Conservation (phyloP, 345 rosid species). For the Salix caprea region DNA sequence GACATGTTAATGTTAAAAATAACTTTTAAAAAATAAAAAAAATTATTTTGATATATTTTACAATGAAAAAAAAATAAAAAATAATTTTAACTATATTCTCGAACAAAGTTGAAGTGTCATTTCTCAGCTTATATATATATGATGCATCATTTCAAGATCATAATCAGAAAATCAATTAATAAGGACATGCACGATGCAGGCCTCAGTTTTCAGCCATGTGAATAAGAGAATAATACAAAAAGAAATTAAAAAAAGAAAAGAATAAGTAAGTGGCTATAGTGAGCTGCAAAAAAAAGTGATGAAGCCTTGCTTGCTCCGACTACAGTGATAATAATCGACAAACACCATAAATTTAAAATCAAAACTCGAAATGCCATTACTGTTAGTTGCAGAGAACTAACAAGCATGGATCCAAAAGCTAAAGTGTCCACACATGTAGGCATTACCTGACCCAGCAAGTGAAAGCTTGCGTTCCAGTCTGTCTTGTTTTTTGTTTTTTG, state of each 20-base stretch:
- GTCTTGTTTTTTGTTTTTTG: not conserved
- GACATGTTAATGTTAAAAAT: too few relatives aligned
- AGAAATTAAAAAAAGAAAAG: not conserved
- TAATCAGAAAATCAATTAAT: not conserved
- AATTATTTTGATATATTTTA: too few relatives aligned
- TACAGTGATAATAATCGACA: not conserved
- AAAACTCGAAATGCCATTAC: too few relatives aligned
- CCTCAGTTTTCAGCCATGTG: not conserved
- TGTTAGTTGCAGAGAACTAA: not conserved
- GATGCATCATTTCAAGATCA: not conserved
- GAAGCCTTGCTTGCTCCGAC: not conserved
- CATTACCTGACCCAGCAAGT: conserved; percentile 34
- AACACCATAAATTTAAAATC: not conserved
- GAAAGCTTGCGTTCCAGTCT: conserved; percentile 24
- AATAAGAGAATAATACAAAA: not conserved
- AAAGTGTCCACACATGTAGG: not conserved
- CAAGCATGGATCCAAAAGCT: conserved; percentile 25
- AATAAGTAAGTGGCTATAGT: not conserved
- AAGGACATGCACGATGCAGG: not conserved
- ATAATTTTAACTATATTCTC: too few relatives aligned
- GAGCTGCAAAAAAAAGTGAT: not conserved
- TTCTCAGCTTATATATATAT: too few relatives aligned
- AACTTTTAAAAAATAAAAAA: too few relatives aligned
- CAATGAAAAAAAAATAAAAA: too few relatives aligned
- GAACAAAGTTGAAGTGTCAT: not conserved